Percentiles rank a stretch among this genome's conserved stretches.
phyloP scores from a whole-genome alignment of 2,329 filamentous ascomycete species.

The Phialophora verrucosa region DNA sequence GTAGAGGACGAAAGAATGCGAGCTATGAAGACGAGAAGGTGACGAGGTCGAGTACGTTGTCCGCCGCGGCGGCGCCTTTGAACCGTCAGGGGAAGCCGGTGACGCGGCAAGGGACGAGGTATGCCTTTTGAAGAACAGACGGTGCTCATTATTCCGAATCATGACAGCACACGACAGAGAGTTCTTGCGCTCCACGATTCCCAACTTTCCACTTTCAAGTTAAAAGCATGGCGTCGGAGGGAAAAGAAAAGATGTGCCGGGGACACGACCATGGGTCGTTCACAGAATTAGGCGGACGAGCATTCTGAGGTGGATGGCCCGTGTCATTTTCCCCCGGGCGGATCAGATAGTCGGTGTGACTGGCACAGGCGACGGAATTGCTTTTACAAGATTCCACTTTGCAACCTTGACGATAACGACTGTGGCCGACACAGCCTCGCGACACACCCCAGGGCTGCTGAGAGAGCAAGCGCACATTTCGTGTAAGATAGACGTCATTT shows the following conservation, averaged over 20 bases:
- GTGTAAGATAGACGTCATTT: constrained; percentile 6
- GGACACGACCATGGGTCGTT: background rate
- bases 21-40: constrained; percentile 37
- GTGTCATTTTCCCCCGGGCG: background rate
- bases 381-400: background rate
- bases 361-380: background rate
- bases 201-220: background rate
- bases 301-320: background rate
- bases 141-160: background rate
- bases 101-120: constrained; percentile 58
- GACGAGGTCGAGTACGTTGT: constrained; percentile 42
- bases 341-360: background rate
- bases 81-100: constrained; percentile 58
- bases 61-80: constrained; percentile 11
- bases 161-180: background rate
- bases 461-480: background rate
- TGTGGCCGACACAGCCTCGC: background rate
- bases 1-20: constrained; percentile 44
- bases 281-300: background rate
- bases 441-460: too few relatives aligned
- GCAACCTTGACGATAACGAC: background rate
- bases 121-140: constrained; percentile 47
- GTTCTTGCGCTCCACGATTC: background rate
- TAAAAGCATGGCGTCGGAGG: constrained; percentile 6
- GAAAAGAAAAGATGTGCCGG: background rate